Evolutionary conservation across 1,139 yeast species (phyloP), one percentile per base, ranked within the genome.

Genomic region (Suhomyces yuchorum): DNA sequence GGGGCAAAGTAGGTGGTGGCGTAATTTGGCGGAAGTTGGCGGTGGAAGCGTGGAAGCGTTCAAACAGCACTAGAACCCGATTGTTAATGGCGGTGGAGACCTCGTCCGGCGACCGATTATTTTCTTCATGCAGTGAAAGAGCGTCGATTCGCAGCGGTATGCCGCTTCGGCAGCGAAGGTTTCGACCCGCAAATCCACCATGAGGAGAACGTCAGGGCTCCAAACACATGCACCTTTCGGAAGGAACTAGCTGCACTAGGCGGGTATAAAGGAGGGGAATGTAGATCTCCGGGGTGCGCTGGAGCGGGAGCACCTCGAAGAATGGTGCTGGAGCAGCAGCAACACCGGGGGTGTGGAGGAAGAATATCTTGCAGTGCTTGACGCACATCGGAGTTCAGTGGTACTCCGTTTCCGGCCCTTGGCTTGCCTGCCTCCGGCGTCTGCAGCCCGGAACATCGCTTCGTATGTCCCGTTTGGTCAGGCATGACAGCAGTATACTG

Each of bases 141-240:
- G 37, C 37, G 37, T 34, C 24, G 37, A 34, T 34, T 34, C 37
- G 37, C 37, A 34, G 23, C 37, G 37, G 37, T 17, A 18, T 34
- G 37, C 44, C 39, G 40, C 40, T 42, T 35, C 44, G 22, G 44
- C 40, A 36, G 28, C 40, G 44, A 42, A 42, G 36, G 42, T 30
- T 39, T 20, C 32, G 17, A 23, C 34, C 34, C 41, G 34, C 34
- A 30, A 30, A 30, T 30, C 34, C 34, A 30, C 6, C 18, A 30
- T 30, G 11, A 38, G 24, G 14, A 18, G 15, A 18, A 18, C 8
- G 37, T 24, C n/a, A n/a, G 11, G 24, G 37, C 8, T 30, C 34
- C 6, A 7, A 30, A 30, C 34, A 6, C 18, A 18, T 30, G 34
- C 34, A 30, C 34, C 34, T 30, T 9, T 7, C 37, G 37, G 37